Evolutionary conservation across 2,329 filamentous ascomycete genomes (phyloP), one percentile per base, ranked within the genome.

Genomic region (Cercospora zeina): DNA sequence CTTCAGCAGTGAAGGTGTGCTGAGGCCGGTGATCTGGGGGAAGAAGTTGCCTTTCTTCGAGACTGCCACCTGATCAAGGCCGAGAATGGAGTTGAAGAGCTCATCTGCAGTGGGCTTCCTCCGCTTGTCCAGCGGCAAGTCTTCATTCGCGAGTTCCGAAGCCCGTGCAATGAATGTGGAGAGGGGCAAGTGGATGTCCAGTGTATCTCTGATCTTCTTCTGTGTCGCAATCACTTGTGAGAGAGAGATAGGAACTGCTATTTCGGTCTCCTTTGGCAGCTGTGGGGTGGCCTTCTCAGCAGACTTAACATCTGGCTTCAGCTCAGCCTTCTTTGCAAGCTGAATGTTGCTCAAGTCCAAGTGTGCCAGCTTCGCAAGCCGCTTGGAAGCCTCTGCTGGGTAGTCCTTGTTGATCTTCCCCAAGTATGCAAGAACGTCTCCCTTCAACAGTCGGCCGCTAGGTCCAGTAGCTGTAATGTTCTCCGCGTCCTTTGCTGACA

Each of bases 311-410:
- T 74, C 71, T 10, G 75, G 70, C 67, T 75, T 75, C 24, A 77
- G 70, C 21, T 64, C 65, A 16, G 67, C 62, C 37, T 69, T 63
- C 56, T 68, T 63, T 53, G 88, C 88, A 62, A 93, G 79, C 81
- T 96, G 96, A 81, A 97, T 93, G 81, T 97, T 96, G 81, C 89
- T 95, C 24, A 99, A 86, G 75, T 99, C 93, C 58, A 99, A 86
- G 76, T 96, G 91, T 45, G 85, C 81, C 54, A 95, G 85, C 76
- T 91, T 88, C 63, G 85, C 82, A 73, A 96, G 88, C 57, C 86
- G 87, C 62, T 84, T 80, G 59, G 90, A 89, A 69, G 92, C 83
- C 64, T 86, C 81, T 21, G 85, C 83, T 1, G 93, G 89, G 68
- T 90, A 89, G 62, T 87, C 82, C 66, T 87, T 80, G 63, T 88